Evolutionary conservation across 1,139 yeast genomes (phyloP), one percentile per base, ranked within the genome.

Genomic region (Suhomyces bolitotheri): DNA sequence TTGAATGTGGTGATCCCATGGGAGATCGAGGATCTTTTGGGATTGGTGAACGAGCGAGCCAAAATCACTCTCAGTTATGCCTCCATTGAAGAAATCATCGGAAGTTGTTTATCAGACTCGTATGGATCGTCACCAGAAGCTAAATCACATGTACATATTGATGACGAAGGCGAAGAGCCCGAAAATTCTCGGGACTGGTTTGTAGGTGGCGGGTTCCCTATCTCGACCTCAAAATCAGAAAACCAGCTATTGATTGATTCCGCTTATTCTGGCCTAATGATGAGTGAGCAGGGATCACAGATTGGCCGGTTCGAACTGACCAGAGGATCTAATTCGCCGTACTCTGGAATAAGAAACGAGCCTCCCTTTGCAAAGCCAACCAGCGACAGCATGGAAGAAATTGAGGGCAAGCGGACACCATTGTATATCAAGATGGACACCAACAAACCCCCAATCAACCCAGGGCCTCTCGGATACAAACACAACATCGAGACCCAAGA

Each of bases 31-130:
- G 76, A 76, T 44, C 53, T 80, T 21, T 49, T 79, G 31, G 81
- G 79, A 21, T 57, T 80, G 31, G 75, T 77, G 7, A 73, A 78
- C 36, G 87, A 80, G 52, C 62, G 78, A 39, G 78, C 76, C 27
- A 74, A 72, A 46, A 71, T 77, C 17, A 73, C 76, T 2, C 51
- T 68, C n/a, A 67, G 64, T 40, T 80, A 79, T 50, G 65, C 74
- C 9, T 78, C 84, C n/a, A 76, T 78, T 33, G 81, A 75, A 40
- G 86, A 80, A 45, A 71, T 80, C 29, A 78, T 80, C 4, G 78
- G 79, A 16, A 75, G 83, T 53, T 78, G 85, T 46, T 64, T 78
- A 8, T 73, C 74, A 52, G 81, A 76, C 38, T 28, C 38, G 4
- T 41, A 27, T 15, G 38, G 39, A 5, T 33, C 35, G 1, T 7